A percentile compares a stretch with the other conserved stretches of the same genome.
These are phyloP conservation scores for Coemansia sp. DNA, from an alignment of 192 early-diverging fungal genomes.

Conservation along the genomic window DNA sequence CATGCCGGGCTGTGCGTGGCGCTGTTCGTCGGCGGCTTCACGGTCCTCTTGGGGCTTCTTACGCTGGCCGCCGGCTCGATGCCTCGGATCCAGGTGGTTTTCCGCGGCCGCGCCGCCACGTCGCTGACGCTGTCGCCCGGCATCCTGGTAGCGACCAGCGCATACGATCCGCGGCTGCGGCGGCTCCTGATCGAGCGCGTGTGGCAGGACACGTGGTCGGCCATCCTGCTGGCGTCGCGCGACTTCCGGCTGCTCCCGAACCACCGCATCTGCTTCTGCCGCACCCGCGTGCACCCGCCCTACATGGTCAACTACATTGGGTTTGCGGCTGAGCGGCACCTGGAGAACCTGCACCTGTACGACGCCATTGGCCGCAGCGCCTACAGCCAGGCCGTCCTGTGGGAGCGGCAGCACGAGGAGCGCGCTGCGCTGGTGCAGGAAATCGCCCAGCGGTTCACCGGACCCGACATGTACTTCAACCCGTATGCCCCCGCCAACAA, in stretches of 20 bases:
- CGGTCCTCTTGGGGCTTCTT: conserved; percentile 42
- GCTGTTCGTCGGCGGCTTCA: conserved; percentile 49
- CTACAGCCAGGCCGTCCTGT: conserved; percentile 47
- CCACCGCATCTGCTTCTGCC: conserved; percentile 57
- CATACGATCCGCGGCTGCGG: conserved; percentile 47
- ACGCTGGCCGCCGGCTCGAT: conserved; percentile 39
- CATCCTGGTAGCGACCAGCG: conserved; percentile 31
- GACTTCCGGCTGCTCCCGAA: conserved; percentile 58
- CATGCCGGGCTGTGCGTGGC: conserved; percentile 53
- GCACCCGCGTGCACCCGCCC: conserved; percentile 59
- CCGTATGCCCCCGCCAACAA: conserved; percentile 16
- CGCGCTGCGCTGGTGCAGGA: conserved; percentile 44
- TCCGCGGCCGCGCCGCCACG: conserved; percentile 43
- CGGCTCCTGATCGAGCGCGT: conserved; percentile 59
- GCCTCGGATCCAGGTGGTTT: conserved; percentile 50
- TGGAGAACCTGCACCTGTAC: conserved; percentile 64
- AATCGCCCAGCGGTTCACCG: conserved; percentile 57
- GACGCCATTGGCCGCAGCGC: conserved; percentile 56
- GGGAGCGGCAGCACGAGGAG: conserved; percentile 39
- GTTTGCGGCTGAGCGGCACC: conserved; percentile 64
- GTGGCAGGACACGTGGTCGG: conserved; percentile 74
- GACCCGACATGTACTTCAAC: conserved; percentile 68
- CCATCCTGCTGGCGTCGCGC: conserved; percentile 58
- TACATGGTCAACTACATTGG: conserved; percentile 67
- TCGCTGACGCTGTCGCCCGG: conserved; percentile 52